These are phyloP conservation scores for Phaffomyces opuntiae DNA, from an alignment of 805 yeast species.

Conservation along the genomic window DNA sequence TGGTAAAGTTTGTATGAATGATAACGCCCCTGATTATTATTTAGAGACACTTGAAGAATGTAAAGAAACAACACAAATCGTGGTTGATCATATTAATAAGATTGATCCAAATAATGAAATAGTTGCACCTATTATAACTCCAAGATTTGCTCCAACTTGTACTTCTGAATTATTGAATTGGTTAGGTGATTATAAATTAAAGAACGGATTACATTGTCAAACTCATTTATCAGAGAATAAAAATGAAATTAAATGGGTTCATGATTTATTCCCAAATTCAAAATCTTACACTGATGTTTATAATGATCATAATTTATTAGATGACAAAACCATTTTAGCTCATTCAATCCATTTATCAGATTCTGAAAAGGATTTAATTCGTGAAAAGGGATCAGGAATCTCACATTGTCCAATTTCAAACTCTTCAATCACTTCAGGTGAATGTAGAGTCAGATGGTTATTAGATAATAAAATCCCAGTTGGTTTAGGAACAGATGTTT, in stretches of 20 bases:
- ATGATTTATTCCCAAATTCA: constrained; percentile 63
- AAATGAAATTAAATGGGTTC: constrained; percentile 69
- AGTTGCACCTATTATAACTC: constrained; percentile 77
- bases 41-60: constrained; percentile 51
- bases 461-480: constrained; percentile 64
- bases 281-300: constrained; percentile 72
- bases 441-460: constrained; percentile 71
- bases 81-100: constrained; percentile 47
- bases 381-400: constrained; percentile 54
- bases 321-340: constrained; percentile 69
- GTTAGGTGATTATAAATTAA: constrained; percentile 52
- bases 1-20: constrained; percentile 93
- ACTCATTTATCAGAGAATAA: constrained; percentile 86
- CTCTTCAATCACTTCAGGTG: constrained; percentile 83
- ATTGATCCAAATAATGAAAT: constrained; percentile 47
- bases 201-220: constrained; percentile 60
- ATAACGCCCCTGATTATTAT: constrained; percentile 69
- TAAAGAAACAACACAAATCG: constrained; percentile 43
- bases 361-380: constrained; percentile 55
- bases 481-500: constrained; percentile 73
- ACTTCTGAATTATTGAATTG: constrained; percentile 51
- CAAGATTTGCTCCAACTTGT: constrained; percentile 91
- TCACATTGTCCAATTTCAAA: constrained; percentile 94
- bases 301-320: constrained; percentile 51
- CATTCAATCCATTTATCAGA: constrained; percentile 77